Percentiles rank a stretch among this genome's conserved stretches.
Evolutionary conservation across 768 basidiomycete genomes (phyloP).

Genomic region (Xerocomellus chrysenteron): DNA sequence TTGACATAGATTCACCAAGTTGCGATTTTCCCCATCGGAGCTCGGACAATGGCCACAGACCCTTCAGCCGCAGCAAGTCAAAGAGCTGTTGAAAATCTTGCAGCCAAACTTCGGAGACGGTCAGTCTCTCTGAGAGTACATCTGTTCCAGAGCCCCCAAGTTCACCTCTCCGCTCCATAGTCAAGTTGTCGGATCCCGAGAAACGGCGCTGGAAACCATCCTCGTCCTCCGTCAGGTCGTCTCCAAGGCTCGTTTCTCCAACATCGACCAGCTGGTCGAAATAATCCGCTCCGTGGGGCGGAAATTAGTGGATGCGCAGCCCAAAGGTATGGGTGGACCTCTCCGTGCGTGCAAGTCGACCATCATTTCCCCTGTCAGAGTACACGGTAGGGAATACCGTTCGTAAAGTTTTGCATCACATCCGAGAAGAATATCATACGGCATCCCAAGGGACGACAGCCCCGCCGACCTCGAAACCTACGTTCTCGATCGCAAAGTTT

Average conservation of each 20-base stretch:
- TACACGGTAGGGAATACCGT: conserved; percentile 95
- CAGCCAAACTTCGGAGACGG: conserved; percentile 70
- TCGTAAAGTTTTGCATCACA: conserved; percentile 87
- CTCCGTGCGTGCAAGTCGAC: conserved; percentile 6
- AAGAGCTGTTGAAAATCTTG: conserved; percentile 66
- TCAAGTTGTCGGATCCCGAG: conserved; percentile 88
- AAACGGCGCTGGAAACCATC: conserved; percentile 87
- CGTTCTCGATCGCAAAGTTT: conserved; percentile 79
- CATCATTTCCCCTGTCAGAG: conserved; percentile 48
- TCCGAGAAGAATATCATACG: conserved; percentile 92
- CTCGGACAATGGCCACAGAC: conserved; percentile 44
- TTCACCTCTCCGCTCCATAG: conserved; percentile 39
- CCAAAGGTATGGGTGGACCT: conserved; percentile 67
- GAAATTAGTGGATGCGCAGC: conserved; percentile 85
- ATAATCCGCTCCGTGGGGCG: conserved; percentile 79
- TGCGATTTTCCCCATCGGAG: neutral
- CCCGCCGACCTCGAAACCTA: conserved; percentile 36
- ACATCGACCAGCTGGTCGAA: conserved; percentile 80
- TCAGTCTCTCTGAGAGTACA: conserved; percentile 36
- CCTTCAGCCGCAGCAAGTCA: conserved; percentile 41
- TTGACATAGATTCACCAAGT: neutral
- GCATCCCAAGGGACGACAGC: conserved; percentile 54
- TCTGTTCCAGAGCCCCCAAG: conserved; percentile 36
- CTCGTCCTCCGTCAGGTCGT: conserved; percentile 88
- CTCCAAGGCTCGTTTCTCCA: conserved; percentile 79